Conservation (phyloP, 306 rosid species). For the Dicorynia guianensis region DNA sequence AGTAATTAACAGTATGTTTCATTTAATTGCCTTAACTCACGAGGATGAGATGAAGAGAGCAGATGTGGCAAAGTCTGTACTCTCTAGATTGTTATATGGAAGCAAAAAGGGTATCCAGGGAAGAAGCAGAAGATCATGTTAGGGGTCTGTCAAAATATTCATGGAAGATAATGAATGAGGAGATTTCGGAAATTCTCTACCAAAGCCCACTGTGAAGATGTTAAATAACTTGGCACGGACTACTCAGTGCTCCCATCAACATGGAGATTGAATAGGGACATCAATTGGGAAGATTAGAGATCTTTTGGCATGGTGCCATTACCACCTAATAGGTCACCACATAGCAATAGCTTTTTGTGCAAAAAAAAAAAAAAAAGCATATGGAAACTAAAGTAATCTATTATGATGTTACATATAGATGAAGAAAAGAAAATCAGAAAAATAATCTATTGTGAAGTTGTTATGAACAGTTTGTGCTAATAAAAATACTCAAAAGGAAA, state of each 20-base stretch:
- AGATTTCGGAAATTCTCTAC: background rate
- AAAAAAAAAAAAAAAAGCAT: too few species aligned
- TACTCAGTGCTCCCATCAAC: constrained; percentile 38
- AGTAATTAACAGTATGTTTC: too few species aligned
- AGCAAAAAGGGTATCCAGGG: constrained; percentile 32
- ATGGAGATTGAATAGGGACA: constrained; percentile 46
- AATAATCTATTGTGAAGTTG: too few species aligned
- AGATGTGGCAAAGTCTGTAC: constrained; percentile 42
- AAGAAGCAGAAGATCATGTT: constrained; percentile 32
- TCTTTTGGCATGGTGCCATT: background rate
- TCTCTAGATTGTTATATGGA: constrained; percentile 42
- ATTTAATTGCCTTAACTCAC: too few species aligned
- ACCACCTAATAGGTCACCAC: too few species aligned
- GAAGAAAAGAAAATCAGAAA: too few species aligned
- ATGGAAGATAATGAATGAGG: constrained; percentile 40
- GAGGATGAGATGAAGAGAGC: constrained; percentile 49
- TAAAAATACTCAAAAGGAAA: too few species aligned
- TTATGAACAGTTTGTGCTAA: too few species aligned
- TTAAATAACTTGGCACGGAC: constrained; percentile 42
- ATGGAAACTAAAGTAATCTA: too few species aligned
- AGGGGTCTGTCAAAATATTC: constrained; percentile 17
- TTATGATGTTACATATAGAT: too few species aligned
- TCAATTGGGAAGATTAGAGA: constrained; percentile 35
- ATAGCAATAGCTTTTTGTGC: too few species aligned
- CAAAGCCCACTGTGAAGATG: constrained; percentile 31